Percentiles rank a stretch among this genome's conserved stretches.
These are phyloP conservation scores for Neurospora intermedia DNA, from an alignment of 495 filamentous ascomycete species.

Conservation along the genomic window DNA sequence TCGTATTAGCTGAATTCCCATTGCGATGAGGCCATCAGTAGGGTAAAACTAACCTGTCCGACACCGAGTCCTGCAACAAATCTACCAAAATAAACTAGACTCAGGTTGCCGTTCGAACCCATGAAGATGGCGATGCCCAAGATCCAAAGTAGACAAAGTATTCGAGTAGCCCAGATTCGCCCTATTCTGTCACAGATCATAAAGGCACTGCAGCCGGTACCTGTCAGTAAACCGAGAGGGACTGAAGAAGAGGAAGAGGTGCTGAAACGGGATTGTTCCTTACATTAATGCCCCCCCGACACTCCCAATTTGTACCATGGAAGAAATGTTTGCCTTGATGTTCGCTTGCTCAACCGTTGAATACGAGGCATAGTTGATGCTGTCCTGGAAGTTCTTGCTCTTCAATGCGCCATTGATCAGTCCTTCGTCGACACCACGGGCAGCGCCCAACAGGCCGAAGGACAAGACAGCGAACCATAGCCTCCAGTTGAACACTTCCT, in stretches of 20 bases:
- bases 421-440: constrained; percentile 63
- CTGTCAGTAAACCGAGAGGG: not conserved
- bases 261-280: constrained; percentile 2
- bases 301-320: constrained; percentile 63
- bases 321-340: constrained; percentile 58
- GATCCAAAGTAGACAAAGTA: constrained; percentile 56
- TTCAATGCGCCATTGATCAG: constrained; percentile 58
- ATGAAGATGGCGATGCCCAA: constrained; percentile 60
- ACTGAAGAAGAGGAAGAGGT: not conserved
- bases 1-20: no score
- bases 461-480: constrained; percentile 56
- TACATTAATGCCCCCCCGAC: constrained; percentile 54
- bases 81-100: constrained; percentile 53
- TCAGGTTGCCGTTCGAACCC: constrained; percentile 47
- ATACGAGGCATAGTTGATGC: constrained; percentile 46
- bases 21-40: no score
- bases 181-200: constrained; percentile 56
- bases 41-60: no score
- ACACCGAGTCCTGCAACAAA: constrained; percentile 61
- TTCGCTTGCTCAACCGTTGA: constrained; percentile 44
- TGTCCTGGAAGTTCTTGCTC: constrained; percentile 48
- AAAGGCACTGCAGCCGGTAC: constrained; percentile 37
- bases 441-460: constrained; percentile 60
- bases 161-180: constrained; percentile 58
- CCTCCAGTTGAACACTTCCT: constrained; percentile 51